Evolutionary conservation across 768 basidiomycete genomes (phyloP), one percentile per base, ranked within the genome.

Genomic region (Zangia roseola): DNA sequence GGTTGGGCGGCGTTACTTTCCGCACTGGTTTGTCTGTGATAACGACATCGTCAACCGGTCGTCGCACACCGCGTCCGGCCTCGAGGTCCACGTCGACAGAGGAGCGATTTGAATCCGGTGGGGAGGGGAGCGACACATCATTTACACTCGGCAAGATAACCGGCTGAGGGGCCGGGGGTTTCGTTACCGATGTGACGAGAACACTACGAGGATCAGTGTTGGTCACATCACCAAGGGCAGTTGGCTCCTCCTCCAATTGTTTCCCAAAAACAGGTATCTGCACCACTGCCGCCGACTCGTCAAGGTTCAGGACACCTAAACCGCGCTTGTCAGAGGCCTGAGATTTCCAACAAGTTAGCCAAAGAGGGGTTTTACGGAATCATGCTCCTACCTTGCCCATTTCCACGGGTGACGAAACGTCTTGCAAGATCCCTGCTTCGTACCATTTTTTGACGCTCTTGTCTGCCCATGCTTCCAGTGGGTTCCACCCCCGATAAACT

Each of bases 391-490:
- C 81, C 74, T 83, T 80, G 61, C 63, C 69, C 56, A 77, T 77
- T 55, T 75, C 74, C 16, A 40, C 34, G 28, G 74, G 69, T 6
- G 69, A 49, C 26, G 73, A 64, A 31, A 69, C 47, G 43, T 82
- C 81, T 24, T 81, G 67, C 28, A 91, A 75, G 28, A 92, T 66
- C 3, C 93, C 93, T 21, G 82, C 76, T 57, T 88, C 83, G 46
- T 86, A 82, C 94, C 94, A 97, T 64, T 83, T 82, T 63, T 86
- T 80, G 40, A 93, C 75, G 69, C 92, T 93, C 56, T 79, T 78
- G 70, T 97, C 94, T 40, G 91, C 94, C 87, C 88, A 90, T 13
- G 93, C 94, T 66, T 97, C 94, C 50, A 97, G 68, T 6, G 93
- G 88, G 63, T 77, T 89, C 94, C 93, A 97, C 6, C 94, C 93